Conservation (phyloP, 306 rosid species). For the Rosa lucieae region DNA sequence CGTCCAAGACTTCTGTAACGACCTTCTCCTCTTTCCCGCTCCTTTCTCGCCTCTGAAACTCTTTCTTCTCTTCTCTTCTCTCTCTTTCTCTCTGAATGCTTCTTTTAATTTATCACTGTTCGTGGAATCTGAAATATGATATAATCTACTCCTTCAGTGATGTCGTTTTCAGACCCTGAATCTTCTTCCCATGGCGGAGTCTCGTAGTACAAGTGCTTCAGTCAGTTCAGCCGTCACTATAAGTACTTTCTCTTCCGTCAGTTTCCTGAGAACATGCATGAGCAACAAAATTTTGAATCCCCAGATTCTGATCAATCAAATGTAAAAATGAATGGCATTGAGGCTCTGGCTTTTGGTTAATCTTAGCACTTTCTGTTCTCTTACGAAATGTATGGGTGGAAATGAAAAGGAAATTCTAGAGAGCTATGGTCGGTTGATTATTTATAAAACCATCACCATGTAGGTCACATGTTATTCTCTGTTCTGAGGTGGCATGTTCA, state of each 20-base stretch:
- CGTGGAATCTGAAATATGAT: constrained; percentile 11
- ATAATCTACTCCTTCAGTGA: constrained; percentile 29
- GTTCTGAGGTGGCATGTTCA: background rate
- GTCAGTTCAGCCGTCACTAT: constrained; percentile 80
- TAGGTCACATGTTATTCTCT: background rate
- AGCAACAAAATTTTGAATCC: background rate
- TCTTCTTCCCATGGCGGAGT: constrained; percentile 40
- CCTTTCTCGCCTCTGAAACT: constrained; percentile 25
- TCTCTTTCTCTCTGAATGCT: constrained; percentile 25
- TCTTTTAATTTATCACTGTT: constrained; percentile 11
- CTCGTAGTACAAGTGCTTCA: constrained; percentile 63
- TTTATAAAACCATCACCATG: no score
- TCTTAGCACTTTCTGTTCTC: background rate
- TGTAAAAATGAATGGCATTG: background rate
- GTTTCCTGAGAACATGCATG: constrained; percentile 22
- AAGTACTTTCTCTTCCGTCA: constrained; percentile 27
- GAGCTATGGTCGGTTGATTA: no score
- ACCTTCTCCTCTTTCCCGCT: constrained; percentile 35
- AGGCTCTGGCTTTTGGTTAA: background rate
- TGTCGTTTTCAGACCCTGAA: constrained; percentile 91
- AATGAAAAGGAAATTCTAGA: no score
- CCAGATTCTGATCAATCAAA: background rate
- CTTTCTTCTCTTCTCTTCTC: background rate
- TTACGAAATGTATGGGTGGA: background rate
- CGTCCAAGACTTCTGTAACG: constrained; percentile 40